Base-by-base conservation (phyloP, 257 asterid species). In the Avicennia marina region DNA sequence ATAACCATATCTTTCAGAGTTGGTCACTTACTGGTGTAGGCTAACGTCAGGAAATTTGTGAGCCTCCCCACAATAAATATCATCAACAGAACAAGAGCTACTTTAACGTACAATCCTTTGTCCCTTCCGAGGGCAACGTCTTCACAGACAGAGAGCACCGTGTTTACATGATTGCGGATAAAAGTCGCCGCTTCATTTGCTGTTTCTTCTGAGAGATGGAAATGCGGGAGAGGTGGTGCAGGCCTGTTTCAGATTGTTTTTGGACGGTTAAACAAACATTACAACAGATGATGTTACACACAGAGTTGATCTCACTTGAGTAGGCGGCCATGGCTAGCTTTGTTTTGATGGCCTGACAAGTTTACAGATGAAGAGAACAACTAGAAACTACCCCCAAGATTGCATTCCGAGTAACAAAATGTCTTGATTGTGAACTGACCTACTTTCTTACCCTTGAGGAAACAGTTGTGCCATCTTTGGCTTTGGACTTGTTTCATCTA, bases 141-240 rank as follows among this genome's bases (percentile, higher is more conserved):
- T 71, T 83, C 83, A 32, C 75, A 79, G 12, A 62, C 55, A 0
- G 82, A 62, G 53, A 90, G 84, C 70, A 79, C 42, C 6, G 20
- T 60, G 43, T 90, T 90, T 17, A 81, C 58, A 68, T 55, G 79
- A 43, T 58, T 56, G 13, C 78, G 73, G 15, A 81, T 22, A 56
- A 78, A 51, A 10, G 59, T 56, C 17, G 88, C 86, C 16, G 70
- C 85, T 68, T 78, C 81, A 13, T 69, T 70, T 39, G 51, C 76
- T 39, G 50, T 78, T 72, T 88, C 96, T 57, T 88, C 96, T 4
- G 95, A 79, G 57, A 88, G 78, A 72, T 64, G 53, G 62, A 90
- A 48, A 76, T 76, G 90, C 7, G 96, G 98, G 42, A 91, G 71
- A 46, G 93, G 84, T 3, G 98, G 96, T 53, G 94, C 71, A 16